Base-by-base conservation (phyloP, 352 stramenopile species). In the Labyrinthula sp. region DNA sequence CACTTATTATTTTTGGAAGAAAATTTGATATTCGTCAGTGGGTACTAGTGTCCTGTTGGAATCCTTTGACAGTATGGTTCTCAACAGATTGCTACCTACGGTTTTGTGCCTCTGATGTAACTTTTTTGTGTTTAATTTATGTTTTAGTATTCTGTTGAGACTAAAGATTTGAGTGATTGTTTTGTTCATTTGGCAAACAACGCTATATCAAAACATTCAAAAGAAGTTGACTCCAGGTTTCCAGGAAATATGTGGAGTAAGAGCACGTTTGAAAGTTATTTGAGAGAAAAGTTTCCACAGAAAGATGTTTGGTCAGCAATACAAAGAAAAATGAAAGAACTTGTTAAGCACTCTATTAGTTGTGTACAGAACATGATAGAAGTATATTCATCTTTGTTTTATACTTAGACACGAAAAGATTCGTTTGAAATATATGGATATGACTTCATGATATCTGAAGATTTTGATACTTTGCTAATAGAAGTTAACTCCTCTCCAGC, bases 181-280 rank as follows among this genome's bases (percentile, higher is more conserved):
- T 89, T 81, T 65, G 71, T 90, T 36, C 79, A 92, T 57, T 54
- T 92, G 26, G 84, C 79, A 23, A 92, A 92, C 63, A 92, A 90
- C 64, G 82, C 65, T 33, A 89, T 90, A 54, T 71, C 78, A 50
- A 90, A 90, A 63, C 70, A 82, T 54, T 77, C 63, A 36, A 68
- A 83, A 48, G 82, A 84, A 39, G 89, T 89, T 47, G 54, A 79
- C 45, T 61, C 76, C 36, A 78, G 79, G 48, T 56, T 47, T 14
- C 54, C 58, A 9, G 63, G 66, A 14, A 74, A 74, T 46, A 74
- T 74, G 66, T 74, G 65, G 66, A 26, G 40, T 1, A 43, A 47
- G 26, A 48, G 62, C 14, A 22, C 54, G 0, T 74, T 74, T 47
- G 36, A 43, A 8, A 26, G 38, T 3, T 72, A 66, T 35, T 18